These are phyloP conservation scores for Bromus sterilis DNA, from an alignment of 176 grass and related monocot genomes.

Conservation along the genomic window DNA sequence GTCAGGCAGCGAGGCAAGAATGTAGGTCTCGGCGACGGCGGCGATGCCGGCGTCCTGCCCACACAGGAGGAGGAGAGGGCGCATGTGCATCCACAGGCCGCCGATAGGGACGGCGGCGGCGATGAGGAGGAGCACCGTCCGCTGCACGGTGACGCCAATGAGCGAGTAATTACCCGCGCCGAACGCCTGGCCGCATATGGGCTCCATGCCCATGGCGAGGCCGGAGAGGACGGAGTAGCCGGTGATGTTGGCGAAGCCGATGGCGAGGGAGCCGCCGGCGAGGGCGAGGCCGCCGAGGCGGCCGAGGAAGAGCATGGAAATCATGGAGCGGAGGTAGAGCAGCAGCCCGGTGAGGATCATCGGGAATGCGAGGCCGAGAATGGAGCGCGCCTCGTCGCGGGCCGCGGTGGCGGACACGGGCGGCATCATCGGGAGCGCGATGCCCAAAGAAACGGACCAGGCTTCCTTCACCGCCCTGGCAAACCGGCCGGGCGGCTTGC, in stretches of 20 bases:
- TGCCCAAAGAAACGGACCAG: background rate
- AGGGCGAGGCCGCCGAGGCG: slow-evolving; percentile 52
- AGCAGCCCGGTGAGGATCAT: slow-evolving; percentile 80
- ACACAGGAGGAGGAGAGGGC: slow-evolving; percentile 66
- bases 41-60: slow-evolving; percentile 72
- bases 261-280: slow-evolving; percentile 72
- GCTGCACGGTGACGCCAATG: slow-evolving; percentile 61
- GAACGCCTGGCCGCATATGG: slow-evolving; percentile 79
- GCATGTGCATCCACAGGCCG: slow-evolving; percentile 58
- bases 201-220: slow-evolving; percentile 88
- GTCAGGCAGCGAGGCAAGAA: slow-evolving; percentile 68
- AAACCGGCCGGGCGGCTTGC: slow-evolving; percentile 26
- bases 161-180: slow-evolving; percentile 48
- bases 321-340: slow-evolving; percentile 88
- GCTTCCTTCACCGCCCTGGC: slow-evolving; percentile 25
- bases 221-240: slow-evolving; percentile 79
- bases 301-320: slow-evolving; percentile 88
- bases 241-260: slow-evolving; percentile 84
- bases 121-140: slow-evolving; percentile 61
- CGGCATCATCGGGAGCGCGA: slow-evolving; percentile 24
- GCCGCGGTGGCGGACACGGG: slow-evolving; percentile 4
- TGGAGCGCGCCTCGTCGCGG: slow-evolving; percentile 40
- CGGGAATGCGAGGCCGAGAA: slow-evolving; percentile 56
- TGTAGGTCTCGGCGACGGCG: slow-evolving; percentile 63
- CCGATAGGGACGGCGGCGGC: slow-evolving; percentile 59